Evolutionary conservation across 1,284 basidiomycete species (phyloP), one percentile per base, ranked within the genome.

Genomic region (Tremellales sp.): DNA sequence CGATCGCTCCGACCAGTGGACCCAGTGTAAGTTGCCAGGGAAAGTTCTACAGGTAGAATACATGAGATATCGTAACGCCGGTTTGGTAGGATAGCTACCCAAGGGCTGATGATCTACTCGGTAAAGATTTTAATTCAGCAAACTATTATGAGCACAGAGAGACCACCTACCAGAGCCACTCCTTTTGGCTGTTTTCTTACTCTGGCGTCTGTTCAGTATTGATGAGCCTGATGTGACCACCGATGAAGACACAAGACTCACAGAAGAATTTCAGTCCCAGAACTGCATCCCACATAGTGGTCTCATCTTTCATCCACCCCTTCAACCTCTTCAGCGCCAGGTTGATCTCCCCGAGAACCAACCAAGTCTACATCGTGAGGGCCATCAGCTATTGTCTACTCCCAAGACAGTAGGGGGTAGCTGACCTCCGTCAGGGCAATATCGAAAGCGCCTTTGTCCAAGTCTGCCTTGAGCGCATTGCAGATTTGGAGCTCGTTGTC

Each of bases 131-230:
- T 19, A 40, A 8, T 16, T 36, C 33, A 46, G 31, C 24, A 27
- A 14, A 12, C 10, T 16, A 24, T 26, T 18, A 3, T 21, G 28
- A 38, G 14, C 33, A 9, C 14, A 24, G 22, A 4, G 5, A 4
- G 7, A 9, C 16, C 24, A 50, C 77, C 65, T 40, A 86, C 80
- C 44, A 89, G 72, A 1, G 81, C 77, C 13, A 83, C 78, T 1
- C 87, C 87, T 67, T 88, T 88, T 36, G 86, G 77, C 63, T 87
- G 84, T 61, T 87, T 88, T 51, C 79, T 76, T 16, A 86, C 76
- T 24, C 77, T 75, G 0, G 84, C 86, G 7, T 75, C 75, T 79
- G 84, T 78, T 0, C 77, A 73, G 70, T 56, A 73, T 81, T 50
- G 76, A 80, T 19, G 32, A 14, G 32, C 33, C 6, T 40, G 28